Conservation (phyloP, 805 yeast species). For the Vanderwaltozyma yarrowii region DNA sequence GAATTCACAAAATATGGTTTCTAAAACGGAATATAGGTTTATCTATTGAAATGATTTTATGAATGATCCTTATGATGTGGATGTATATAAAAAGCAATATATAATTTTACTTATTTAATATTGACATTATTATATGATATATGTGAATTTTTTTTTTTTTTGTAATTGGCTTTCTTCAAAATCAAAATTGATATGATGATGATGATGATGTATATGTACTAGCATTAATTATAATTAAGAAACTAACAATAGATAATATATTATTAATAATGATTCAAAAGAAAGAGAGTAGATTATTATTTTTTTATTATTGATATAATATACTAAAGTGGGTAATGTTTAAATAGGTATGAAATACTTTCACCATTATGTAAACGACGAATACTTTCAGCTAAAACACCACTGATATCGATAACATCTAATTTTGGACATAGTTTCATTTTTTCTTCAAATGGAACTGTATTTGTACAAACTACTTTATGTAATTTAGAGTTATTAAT, state of each 20-base stretch:
- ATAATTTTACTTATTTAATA: no score
- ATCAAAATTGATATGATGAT: no score
- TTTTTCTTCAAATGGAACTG: conserved; percentile 73
- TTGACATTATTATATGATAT: no score
- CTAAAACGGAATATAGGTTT: conserved; percentile 10
- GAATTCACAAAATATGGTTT: conserved; percentile 40
- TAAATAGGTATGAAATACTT: conserved; percentile 66
- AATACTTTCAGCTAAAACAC: conserved; percentile 86
- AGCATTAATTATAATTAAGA: not conserved
- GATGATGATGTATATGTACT: not conserved
- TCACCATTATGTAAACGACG: conserved; percentile 95
- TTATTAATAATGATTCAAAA: no score
- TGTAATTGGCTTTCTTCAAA: no score
- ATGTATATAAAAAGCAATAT: no score
- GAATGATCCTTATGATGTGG: not conserved
- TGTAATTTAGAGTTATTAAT: conserved; percentile 58
- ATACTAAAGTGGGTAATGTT: conserved; percentile 19
- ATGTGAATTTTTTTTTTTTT: no score
- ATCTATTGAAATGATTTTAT: not conserved
- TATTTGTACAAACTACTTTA: conserved; percentile 81
- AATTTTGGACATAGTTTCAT: conserved; percentile 43
- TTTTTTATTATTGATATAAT: no score
- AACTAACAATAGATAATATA: not conserved
- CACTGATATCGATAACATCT: conserved; percentile 74
- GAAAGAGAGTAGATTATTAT: no score